Percentiles rank a stretch among this genome's conserved stretches.
These are phyloP conservation scores for Parascedosporium putredinis DNA, from an alignment of 2,329 filamentous ascomycete genomes.

Conservation along the genomic window DNA sequence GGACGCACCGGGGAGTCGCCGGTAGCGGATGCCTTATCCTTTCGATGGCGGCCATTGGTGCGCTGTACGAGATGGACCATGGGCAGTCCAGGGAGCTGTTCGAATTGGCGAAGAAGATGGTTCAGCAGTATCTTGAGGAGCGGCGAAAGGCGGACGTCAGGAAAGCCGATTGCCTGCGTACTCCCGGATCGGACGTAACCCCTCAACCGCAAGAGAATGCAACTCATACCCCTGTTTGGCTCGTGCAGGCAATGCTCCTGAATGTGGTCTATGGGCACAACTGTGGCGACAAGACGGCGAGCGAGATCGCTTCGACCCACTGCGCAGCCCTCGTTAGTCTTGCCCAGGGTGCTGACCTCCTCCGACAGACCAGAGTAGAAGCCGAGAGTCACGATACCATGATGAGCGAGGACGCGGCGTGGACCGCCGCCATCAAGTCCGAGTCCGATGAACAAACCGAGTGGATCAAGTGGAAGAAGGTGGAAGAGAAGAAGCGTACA, in stretches of 20 bases:
- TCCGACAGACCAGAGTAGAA: slow-evolving; percentile 23
- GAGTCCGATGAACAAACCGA: slow-evolving; percentile 54
- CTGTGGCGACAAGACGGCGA: slow-evolving; percentile 80
- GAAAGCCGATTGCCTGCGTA: slow-evolving; percentile 48
- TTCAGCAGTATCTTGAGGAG: slow-evolving; percentile 85
- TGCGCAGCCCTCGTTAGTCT: slow-evolving; percentile 85
- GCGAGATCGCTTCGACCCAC: slow-evolving; percentile 86
- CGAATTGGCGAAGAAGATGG: slow-evolving; percentile 90
- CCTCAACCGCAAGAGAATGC: slow-evolving; percentile 4
- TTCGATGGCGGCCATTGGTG: slow-evolving; percentile 70
- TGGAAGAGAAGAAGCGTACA: slow-evolving; percentile 86
- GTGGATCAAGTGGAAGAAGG: slow-evolving; percentile 81
- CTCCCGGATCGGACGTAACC: slow-evolving; percentile 13
- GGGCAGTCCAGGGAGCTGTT: slow-evolving; percentile 75
- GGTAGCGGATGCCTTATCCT: slow-evolving; percentile 78
- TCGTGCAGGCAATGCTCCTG: slow-evolving; percentile 92
- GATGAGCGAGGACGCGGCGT: slow-evolving; percentile 42
- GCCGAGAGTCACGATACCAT: slow-evolving; percentile 42
- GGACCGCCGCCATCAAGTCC: slow-evolving; percentile 30
- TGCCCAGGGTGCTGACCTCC: slow-evolving; percentile 36
- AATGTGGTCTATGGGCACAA: slow-evolving; percentile 96
- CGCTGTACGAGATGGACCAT: slow-evolving; percentile 79
- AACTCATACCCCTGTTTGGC: slow-evolving; percentile 72
- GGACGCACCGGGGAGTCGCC: slow-evolving; percentile 51
- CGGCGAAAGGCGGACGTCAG: slow-evolving; percentile 74